Evolutionary conservation across 1,284 basidiomycete species (phyloP).

Genomic region (Naganishia albida): DNA sequence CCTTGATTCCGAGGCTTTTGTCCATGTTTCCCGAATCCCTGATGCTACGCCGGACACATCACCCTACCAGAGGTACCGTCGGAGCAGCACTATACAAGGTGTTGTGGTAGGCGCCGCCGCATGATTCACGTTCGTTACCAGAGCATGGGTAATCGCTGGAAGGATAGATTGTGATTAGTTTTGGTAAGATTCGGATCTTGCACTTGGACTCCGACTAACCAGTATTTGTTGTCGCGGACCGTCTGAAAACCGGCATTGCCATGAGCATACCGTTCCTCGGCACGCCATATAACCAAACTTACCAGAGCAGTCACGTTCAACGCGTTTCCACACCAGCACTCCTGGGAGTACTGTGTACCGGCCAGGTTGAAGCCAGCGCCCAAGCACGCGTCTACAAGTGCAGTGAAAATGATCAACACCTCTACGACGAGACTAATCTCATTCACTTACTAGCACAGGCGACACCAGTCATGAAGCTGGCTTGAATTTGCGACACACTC

Average conservation of each 20-base stretch:
- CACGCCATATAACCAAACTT: background rate
- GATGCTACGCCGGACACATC: background rate
- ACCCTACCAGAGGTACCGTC: background rate
- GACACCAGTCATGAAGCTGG: constrained; percentile 12
- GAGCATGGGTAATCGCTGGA: constrained; percentile 1
- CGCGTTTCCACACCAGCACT: constrained; percentile 15
- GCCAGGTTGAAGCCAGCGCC: constrained; percentile 12
- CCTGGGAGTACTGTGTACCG: constrained; percentile 17
- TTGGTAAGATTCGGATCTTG: background rate
- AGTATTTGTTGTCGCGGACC: constrained; percentile 1
- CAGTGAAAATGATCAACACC: background rate
- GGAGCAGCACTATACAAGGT: background rate
- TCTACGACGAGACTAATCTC: no score
- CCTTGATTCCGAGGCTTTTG: background rate
- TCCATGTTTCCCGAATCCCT: no score
- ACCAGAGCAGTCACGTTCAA: constrained; percentile 11
- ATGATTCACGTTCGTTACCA: constrained; percentile 8
- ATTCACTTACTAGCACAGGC: constrained; percentile 15
- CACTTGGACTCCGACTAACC: background rate
- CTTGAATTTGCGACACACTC: constrained; percentile 1
- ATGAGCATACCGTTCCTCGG: background rate
- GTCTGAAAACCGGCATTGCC: background rate
- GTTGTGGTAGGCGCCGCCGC: background rate
- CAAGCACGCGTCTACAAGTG: background rate
- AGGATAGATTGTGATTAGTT: background rate